Evolutionary conservation across 106 monocot species (phyloP).

Genomic region (Platanthera zijinensis): DNA sequence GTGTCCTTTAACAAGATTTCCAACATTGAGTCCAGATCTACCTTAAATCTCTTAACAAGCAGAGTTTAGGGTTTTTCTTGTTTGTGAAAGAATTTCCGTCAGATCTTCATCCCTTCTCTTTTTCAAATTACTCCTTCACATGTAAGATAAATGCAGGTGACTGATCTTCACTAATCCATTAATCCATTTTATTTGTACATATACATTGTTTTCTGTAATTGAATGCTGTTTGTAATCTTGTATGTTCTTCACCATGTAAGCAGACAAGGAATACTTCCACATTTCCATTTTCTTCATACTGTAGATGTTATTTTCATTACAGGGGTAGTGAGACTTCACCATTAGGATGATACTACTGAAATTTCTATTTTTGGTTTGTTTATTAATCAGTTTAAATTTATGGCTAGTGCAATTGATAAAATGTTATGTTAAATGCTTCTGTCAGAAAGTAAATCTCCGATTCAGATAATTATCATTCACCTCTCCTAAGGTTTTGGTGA

Average conservation of each 20-base stretch:
- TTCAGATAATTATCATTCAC: neutral
- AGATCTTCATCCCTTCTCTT: neutral
- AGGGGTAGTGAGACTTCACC: neutral
- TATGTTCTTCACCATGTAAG: too few relatives aligned
- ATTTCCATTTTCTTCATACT: neutral
- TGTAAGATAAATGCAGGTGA: neutral
- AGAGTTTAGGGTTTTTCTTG: too few relatives aligned
- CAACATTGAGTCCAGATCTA: neutral
- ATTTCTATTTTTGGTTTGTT: neutral
- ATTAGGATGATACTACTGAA: neutral
- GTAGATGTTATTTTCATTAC: neutral
- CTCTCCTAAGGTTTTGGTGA: too few relatives aligned
- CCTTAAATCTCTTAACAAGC: neutral
- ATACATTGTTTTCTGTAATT: neutral
- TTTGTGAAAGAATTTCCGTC: neutral
- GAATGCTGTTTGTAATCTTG: neutral
- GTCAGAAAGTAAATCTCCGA: neutral
- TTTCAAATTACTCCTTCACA: neutral
- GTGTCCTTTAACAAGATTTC: constrained; percentile 1
- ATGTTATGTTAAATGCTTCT: neutral
- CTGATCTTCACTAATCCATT: neutral
- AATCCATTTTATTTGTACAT: neutral
- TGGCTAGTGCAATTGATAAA: neutral
- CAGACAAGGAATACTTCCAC: neutral
- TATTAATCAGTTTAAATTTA: neutral